These are phyloP conservation scores for Cercospora zeae-maydis DNA, from an alignment of 2,329 filamentous ascomycete genomes.

Conservation along the genomic window DNA sequence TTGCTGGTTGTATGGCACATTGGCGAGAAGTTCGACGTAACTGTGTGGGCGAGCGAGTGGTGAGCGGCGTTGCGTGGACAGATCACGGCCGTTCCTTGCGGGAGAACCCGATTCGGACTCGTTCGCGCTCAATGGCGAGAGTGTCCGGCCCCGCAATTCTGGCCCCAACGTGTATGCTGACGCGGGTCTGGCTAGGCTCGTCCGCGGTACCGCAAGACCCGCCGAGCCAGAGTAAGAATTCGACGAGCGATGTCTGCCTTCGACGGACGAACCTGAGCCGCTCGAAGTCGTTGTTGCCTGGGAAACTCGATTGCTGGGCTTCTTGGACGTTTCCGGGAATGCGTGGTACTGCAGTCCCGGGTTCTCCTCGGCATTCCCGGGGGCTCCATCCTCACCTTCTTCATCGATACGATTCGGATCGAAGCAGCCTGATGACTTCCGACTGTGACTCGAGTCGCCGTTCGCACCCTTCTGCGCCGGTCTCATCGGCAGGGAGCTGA, in stretches of 20 bases:
- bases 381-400: constrained; percentile 23
- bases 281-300: constrained; percentile 33
- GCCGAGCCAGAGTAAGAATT: constrained; percentile 32
- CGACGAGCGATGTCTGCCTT: constrained; percentile 17
- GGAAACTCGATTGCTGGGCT: constrained; percentile 30
- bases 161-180: constrained; percentile 74
- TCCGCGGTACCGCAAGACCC: constrained; percentile 44
- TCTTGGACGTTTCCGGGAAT: constrained; percentile 38
- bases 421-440: constrained; percentile 21
- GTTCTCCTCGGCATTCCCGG: constrained; percentile 34
- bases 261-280: constrained; percentile 31
- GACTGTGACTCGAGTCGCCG: constrained; percentile 19
- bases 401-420: constrained; percentile 28
- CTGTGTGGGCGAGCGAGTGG: constrained; percentile 58
- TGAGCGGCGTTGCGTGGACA: constrained; percentile 53
- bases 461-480: neutral
- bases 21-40: constrained; percentile 59
- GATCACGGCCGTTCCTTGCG: constrained; percentile 44
- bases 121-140: constrained; percentile 50
- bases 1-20: constrained; percentile 75
- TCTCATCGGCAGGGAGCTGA: neutral
- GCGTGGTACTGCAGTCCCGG: constrained; percentile 51
- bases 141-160: constrained; percentile 63
- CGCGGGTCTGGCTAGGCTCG: constrained; percentile 52
- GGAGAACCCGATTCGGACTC: constrained; percentile 40